Evolutionary conservation across 495 filamentous ascomycete genomes (phyloP).

Genomic region (Hypoxylon cercidicola): DNA sequence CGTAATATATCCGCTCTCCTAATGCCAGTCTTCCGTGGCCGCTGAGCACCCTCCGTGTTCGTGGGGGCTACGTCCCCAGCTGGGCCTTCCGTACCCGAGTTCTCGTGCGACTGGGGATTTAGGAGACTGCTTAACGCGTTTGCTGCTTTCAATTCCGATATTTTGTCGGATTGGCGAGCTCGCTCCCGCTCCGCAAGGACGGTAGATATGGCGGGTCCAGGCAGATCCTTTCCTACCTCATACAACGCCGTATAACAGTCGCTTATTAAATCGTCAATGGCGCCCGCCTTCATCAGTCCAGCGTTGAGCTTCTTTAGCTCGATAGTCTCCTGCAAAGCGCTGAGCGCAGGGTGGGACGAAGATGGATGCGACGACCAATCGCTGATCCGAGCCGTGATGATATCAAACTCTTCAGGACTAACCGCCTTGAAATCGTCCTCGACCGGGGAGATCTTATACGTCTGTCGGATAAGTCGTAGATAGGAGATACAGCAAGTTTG

Average conservation of each 20-base stretch:
- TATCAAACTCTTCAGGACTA: conserved; percentile 80
- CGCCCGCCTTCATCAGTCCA: conserved; percentile 80
- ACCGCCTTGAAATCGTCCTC: conserved; percentile 86
- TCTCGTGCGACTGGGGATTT: conserved; percentile 45
- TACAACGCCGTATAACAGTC: conserved; percentile 90
- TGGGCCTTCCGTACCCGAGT: conserved; percentile 42
- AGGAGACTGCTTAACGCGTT: conserved; percentile 45
- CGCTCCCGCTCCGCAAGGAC: conserved; percentile 47
- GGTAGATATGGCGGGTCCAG: conserved; percentile 40
- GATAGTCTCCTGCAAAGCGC: conserved; percentile 81
- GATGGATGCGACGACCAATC: conserved; percentile 61
- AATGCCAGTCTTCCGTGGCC: conserved; percentile 50
- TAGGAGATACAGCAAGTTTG: conserved; percentile 79
- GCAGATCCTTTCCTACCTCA: conserved; percentile 56
- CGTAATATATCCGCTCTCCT: conserved; percentile 59
- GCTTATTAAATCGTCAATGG: conserved; percentile 89
- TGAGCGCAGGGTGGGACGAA: conserved; percentile 64
- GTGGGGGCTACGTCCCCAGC: conserved; percentile 36
- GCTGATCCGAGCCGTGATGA: conserved; percentile 60
- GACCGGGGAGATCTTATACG: conserved; percentile 70
- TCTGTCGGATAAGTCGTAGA: conserved; percentile 76
- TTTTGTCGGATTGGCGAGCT: conserved; percentile 33
- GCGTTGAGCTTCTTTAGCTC: conserved; percentile 93
- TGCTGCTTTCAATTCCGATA: conserved; percentile 29
- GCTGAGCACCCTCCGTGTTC: conserved; percentile 44